Base-by-base conservation (phyloP, 768 basidiomycete species). In the Mycena filopes region DNA sequence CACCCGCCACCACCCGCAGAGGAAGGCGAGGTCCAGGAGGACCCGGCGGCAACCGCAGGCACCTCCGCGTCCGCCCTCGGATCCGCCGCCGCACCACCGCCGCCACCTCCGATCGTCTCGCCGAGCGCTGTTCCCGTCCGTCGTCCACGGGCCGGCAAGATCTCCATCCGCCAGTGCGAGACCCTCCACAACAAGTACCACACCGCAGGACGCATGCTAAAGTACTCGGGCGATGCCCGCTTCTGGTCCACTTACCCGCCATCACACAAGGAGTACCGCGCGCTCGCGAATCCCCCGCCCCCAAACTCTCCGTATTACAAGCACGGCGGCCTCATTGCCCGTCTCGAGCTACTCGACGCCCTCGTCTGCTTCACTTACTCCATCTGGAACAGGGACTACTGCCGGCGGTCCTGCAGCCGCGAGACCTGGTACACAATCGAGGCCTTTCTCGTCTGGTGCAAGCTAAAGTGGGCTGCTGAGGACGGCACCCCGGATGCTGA, bases 331-430 rank as follows among this genome's bases (percentile, higher is more conserved):
- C 78, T 92, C 67, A 90, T 94, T 72, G 90, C 91, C 29, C 86
- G 91, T 26, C 83, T 94, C 21, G 93, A 94, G 74, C 88, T 92
- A 49, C 78, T 93, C 42, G 93, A 95, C 76, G 90, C 93, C 45
- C 84, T 95, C 60, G 81, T 95, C 45, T 91, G 90, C 78, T 95
- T 95, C 78, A 87, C 91, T 5, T 96, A 93, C 73, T 85, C 91
- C 6, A 83, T 93, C 69, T 96, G 93, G 94, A 88, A 86, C 76
- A 89, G 85, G 71, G 92, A 93, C 65, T 87, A 88, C 71, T 76
- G 80, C 68, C 81, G 82, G 62, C 82, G 83, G 61, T 71, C 77
- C 9, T 92, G 91, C 75, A 82, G 81, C 71, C 81, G 79, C 45
- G 84, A 86, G 54, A 87, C 87, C 20, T 93, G 92, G 92, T 73